phyloP scores from a whole-genome alignment of 2,329 filamentous ascomycete genomes.

The Fusarium vanettenii region DNA sequence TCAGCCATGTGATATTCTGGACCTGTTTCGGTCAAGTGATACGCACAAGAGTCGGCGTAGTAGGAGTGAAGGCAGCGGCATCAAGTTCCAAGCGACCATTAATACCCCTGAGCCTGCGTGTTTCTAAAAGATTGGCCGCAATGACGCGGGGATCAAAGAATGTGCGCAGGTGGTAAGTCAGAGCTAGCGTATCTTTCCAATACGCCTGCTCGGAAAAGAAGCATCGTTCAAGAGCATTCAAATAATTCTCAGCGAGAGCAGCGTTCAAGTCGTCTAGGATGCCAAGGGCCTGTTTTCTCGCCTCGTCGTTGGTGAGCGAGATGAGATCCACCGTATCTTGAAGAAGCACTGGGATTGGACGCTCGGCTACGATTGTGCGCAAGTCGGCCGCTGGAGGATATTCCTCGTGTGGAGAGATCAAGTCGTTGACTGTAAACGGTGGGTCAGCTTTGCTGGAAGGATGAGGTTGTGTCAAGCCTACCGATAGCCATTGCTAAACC shows the following conservation, averaged over 20 bases:
- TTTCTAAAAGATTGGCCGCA: neutral
- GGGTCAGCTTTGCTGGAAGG: neutral
- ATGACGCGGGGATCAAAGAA: neutral
- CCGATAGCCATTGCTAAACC: neutral
- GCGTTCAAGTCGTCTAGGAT: neutral
- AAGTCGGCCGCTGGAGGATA: slow-evolving; percentile 9
- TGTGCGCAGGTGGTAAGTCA: slow-evolving; percentile 30
- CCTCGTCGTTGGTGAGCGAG: neutral
- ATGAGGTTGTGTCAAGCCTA: neutral
- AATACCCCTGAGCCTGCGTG: neutral
- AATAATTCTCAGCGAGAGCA: neutral
- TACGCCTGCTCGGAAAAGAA: slow-evolving; percentile 23
- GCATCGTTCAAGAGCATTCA: neutral
- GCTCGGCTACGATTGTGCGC: slow-evolving; percentile 6
- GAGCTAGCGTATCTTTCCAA: slow-evolving; percentile 30
- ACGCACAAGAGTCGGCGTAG: slow-evolving; percentile 19
- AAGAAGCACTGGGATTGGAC: slow-evolving; percentile 1
- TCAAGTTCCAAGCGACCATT: slow-evolving; percentile 13
- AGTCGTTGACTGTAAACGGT: neutral
- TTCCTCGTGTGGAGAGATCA: neutral
- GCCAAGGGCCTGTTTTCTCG: neutral
- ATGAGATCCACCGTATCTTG: neutral
- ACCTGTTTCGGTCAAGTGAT: too few species aligned
- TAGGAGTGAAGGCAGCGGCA: slow-evolving; percentile 12
- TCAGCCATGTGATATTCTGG: too few species aligned